phyloP scores from a whole-genome alignment of 306 rosid genomes.

The Prosopis cineraria region DNA sequence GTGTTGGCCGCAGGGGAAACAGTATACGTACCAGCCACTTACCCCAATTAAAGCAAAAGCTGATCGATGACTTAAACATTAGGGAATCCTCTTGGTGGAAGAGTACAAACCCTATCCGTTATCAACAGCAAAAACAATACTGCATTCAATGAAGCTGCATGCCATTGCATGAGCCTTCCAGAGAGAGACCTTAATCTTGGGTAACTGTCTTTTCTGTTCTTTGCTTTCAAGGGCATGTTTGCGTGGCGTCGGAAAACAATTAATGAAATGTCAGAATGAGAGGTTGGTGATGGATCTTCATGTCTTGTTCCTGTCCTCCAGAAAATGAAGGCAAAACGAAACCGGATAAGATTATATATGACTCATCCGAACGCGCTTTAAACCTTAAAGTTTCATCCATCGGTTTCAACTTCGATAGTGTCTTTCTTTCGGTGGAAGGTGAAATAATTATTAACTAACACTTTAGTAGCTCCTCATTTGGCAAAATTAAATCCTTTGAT shows the following conservation, averaged over 20 bases:
- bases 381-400: background rate
- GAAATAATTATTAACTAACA: background rate
- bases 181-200: background rate
- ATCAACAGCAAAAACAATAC: background rate
- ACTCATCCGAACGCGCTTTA: background rate
- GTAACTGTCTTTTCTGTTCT: background rate
- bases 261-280: background rate
- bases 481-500: background rate
- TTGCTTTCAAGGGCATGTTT: background rate
- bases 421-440: background rate
- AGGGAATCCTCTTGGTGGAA: conserved; percentile 18
- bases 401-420: too few relatives aligned
- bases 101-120: background rate
- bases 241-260: background rate
- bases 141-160: background rate
- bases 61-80: background rate
- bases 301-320: background rate
- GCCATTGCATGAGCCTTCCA: background rate
- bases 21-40: background rate
- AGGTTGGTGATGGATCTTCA: conserved; percentile 1
- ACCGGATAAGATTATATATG: background rate
- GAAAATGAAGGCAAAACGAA: background rate
- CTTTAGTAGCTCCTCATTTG: conserved; percentile 8
- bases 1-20: conserved; percentile 11
- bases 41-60: background rate